Evolutionary conservation across 1,284 basidiomycete species (phyloP).

Genomic region (Leccinum laetum): DNA sequence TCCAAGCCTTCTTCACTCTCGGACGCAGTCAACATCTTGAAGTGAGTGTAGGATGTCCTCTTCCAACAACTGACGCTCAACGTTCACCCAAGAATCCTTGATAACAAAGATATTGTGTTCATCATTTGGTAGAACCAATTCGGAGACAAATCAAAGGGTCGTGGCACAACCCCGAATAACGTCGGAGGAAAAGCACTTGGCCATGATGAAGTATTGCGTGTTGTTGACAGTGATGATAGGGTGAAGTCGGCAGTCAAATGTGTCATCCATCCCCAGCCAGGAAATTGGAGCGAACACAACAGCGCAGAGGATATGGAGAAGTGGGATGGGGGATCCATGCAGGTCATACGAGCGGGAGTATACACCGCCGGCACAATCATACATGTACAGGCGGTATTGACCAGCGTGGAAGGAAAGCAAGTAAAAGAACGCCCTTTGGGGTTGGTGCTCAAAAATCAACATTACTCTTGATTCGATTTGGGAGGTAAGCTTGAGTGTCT

Average conservation of each 20-base stretch:
- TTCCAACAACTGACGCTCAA: background rate
- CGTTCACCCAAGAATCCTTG: background rate
- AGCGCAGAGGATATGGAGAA: no score
- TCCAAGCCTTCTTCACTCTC: conserved; percentile 1
- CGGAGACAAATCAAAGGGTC: background rate
- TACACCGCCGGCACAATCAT: no score
- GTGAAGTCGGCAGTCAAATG: background rate
- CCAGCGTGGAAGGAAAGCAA: no score
- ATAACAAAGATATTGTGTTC: background rate
- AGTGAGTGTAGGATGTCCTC: background rate
- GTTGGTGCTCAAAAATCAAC: no score
- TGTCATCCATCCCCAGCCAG: background rate
- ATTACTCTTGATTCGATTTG: no score
- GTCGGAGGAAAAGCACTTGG: background rate
- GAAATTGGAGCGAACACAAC: no score
- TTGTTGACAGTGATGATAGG: background rate
- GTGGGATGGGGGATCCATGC: no score
- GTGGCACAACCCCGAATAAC: background rate
- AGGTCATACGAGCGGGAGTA: no score
- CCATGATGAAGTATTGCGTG: background rate
- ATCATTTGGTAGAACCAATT: background rate
- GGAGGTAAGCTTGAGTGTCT: no score
- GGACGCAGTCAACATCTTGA: background rate
- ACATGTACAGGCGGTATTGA: no score
- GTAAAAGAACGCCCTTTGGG: no score